Base-by-base conservation (phyloP, 257 asterid species). In the Rubia yunnanensis region DNA sequence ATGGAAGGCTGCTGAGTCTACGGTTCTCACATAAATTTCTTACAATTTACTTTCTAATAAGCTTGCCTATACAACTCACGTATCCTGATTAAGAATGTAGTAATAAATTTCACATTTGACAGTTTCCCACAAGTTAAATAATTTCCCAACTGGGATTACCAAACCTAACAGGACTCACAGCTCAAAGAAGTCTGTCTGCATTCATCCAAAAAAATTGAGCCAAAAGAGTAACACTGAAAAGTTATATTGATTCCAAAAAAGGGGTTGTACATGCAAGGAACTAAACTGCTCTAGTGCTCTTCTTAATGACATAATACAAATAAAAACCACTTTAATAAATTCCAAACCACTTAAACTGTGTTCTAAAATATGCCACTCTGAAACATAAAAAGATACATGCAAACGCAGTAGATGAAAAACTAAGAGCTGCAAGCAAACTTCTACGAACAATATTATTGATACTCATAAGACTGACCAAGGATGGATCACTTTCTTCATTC, bases 401-500 rank as follows among this genome's bases (percentile, higher is more conserved):
- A 60, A 27, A 55, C 48, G 3, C 18, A 41, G 49, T 41, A 10
- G 17, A 41, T 41, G 39, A 9, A 35, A 41, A 41, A 41, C 49
- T 14, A 41, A 41, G 18, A 7, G 49, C 38, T 3, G 14, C 44
- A 34, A 10, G 30, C 1, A 28, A 11, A 15, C 23, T 31, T 49
- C 28, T 26, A 20, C 31, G 46, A 63, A 57, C 36, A 70, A 32
- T 24, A 60, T 68, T 54, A 44, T 53, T 30, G 50, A 48, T 5
- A 73, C 49, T 58, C 53, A 41, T 31, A 71, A 28, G 46, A 80
- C 95, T 80, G 64, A 94, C 99, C 86, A 76, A 60, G 67, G 80
- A 67, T 53, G 82, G 96, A 75, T 94, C 95, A 34, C 78, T 84
- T 77, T 90, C 97, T 86, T 90, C 97, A 74, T 80, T 83, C 97